These are phyloP conservation scores for Spergularia marina DNA, from an alignment of 148 eudicot species.

Conservation along the genomic window DNA sequence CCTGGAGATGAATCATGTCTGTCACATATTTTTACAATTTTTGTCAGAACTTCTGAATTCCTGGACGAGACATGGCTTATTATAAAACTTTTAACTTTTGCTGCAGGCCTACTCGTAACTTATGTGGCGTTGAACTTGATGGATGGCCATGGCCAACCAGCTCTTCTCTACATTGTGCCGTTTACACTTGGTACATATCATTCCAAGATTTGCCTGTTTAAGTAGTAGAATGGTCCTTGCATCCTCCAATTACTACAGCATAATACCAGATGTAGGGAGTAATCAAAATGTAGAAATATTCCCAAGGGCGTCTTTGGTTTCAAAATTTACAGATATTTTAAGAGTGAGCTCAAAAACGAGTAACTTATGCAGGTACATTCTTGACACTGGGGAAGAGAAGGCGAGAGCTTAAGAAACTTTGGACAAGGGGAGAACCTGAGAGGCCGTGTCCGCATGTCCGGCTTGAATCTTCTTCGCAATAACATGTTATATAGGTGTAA, in stretches of 20 bases:
- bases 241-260: no score
- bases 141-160: slow-evolving; percentile 99
- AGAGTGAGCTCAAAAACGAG: background rate
- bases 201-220: background rate
- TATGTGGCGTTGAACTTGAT: slow-evolving; percentile 96
- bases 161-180: slow-evolving; percentile 97
- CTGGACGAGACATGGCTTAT: background rate
- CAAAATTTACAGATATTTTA: background rate
- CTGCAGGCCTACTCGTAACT: slow-evolving; percentile 81
- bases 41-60: no score
- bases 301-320: background rate
- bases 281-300: no score
- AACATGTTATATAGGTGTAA: slow-evolving; percentile 20
- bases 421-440: slow-evolving; percentile 81
- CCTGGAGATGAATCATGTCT: background rate
- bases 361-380: slow-evolving; percentile 60
- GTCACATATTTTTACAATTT: no score
- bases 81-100: slow-evolving; percentile 10
- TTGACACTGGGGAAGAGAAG: slow-evolving; percentile 61
- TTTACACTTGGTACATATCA: slow-evolving; percentile 71
- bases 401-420: slow-evolving; percentile 70
- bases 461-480: slow-evolving; percentile 38
- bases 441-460: slow-evolving; percentile 77
- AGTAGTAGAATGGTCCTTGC: background rate
- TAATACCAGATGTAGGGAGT: background rate